phyloP scores from a whole-genome alignment of 2,329 filamentous ascomycete genomes.

The Trichoderma koningii region DNA sequence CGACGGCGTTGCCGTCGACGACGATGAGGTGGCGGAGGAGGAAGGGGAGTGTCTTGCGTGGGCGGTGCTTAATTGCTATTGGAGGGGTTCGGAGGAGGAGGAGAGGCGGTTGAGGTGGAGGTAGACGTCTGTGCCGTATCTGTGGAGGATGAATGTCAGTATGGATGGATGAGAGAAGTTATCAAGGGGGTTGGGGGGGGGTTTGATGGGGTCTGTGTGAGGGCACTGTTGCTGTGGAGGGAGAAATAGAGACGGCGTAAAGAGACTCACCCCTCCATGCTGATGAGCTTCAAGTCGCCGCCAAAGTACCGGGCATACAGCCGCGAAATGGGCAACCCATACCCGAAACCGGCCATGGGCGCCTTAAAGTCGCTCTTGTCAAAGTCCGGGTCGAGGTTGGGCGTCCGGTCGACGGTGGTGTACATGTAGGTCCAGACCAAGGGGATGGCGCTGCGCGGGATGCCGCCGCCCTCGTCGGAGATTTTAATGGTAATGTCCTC shows the following conservation, averaged over 20 bases:
- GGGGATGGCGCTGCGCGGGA: conserved; percentile 88
- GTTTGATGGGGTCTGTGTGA: neutral
- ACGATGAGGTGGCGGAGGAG: too few relatives aligned
- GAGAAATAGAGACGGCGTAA: conserved; percentile 17
- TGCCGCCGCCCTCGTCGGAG: conserved; percentile 93
- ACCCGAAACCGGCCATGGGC: conserved; percentile 99
- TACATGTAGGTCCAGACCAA: conserved; percentile 99
- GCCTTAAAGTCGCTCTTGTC: conserved; percentile 99
- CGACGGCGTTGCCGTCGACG: too few relatives aligned
- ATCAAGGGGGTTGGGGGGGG: conserved; percentile 29
- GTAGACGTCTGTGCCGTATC: conserved; percentile 98
- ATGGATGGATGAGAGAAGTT: conserved; percentile 41
- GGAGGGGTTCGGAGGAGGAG: conserved; percentile 91
- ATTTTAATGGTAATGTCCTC: conserved; percentile 99
- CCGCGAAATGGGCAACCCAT: conserved; percentile 89
- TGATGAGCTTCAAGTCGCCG: conserved; percentile 94
- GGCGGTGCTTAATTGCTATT: conserved; percentile 75
- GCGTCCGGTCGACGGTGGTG: conserved; percentile 94
- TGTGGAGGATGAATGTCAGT: neutral
- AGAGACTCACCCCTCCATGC: conserved; percentile 89
- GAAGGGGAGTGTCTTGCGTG: conserved; percentile 38
- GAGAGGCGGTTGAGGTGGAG: conserved; percentile 95
- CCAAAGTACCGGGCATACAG: conserved; percentile 97
- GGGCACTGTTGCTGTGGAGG: neutral
- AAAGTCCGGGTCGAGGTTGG: conserved; percentile 93